Conservation (phyloP, 768 basidiomycete species). For the Chalciporus sphaerocephalus region DNA sequence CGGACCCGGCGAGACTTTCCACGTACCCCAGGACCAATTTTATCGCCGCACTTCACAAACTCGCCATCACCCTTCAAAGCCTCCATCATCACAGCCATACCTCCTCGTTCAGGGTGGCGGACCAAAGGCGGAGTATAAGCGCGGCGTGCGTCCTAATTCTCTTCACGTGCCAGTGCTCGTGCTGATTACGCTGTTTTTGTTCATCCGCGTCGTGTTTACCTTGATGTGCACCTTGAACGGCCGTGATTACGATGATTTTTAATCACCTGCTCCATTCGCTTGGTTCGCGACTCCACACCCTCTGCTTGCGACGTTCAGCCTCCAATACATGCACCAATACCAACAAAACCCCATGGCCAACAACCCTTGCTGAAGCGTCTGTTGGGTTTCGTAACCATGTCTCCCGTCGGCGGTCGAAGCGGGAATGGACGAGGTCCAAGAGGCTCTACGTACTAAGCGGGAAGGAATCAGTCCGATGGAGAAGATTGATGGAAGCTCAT, state of each 20-base stretch:
- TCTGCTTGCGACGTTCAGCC: conserved; percentile 13
- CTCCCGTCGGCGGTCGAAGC: conserved; percentile 23
- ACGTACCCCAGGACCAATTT: conserved; percentile 16
- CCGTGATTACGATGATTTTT: conserved; percentile 6
- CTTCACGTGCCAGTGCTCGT: conserved; percentile 11
- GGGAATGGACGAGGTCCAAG: conserved; percentile 24
- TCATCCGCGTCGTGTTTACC: conserved; percentile 3
- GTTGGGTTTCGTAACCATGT: conserved; percentile 24
- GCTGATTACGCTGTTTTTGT: conserved; percentile 13
- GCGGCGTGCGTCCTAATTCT: conserved; percentile 23
- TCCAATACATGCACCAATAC: conserved; percentile 27
- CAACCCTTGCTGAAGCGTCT: conserved; percentile 31
- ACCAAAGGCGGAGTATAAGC: conserved; percentile 31
- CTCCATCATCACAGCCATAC: conserved; percentile 24
- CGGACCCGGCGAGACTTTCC: conserved; percentile 6
- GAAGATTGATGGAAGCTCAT: conserved; percentile 5
- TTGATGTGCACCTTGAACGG: conserved; percentile 1
- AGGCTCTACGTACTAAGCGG: conserved; percentile 24
- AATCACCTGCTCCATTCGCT: background rate
- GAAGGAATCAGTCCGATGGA: conserved; percentile 1
- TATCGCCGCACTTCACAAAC: conserved; percentile 17
- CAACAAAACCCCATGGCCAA: conserved; percentile 24
- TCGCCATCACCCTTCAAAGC: conserved; percentile 22
- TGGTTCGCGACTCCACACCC: background rate
- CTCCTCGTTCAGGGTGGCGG: conserved; percentile 25